Evolutionary conservation across 108 stramenopile genomes (phyloP), one percentile per base, ranked within the genome.

Genomic region (Mediolabrus comicus): DNA sequence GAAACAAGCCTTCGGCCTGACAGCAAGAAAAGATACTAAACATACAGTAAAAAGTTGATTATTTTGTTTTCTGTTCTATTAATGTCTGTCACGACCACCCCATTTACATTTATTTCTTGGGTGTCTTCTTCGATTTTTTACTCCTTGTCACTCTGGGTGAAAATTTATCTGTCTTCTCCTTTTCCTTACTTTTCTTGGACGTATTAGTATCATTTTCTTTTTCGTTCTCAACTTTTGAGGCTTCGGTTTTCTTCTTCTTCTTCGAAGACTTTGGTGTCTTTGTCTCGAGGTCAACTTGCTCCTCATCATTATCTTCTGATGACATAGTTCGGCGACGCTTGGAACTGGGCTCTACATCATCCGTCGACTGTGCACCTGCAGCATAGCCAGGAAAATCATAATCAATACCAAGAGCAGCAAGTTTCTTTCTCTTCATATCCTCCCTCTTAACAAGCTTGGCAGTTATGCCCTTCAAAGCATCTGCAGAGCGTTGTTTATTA

Each of bases 321-420:
- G 39, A 8, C 31, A 32, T 33, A 22, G 54, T 43, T 14, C 43
- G 43, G 6, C 30, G 65, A 8, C 46, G 46, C 46, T 49, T 49
- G 0, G 46, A 49, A 22, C 22, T 24, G 46, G 46, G 60, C 16
- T 72, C 53, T 33, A 51, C 24, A 39, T 64, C 81, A n/a, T 52
- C 29, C 56, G 55, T 53, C 43, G 55, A 59, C 28, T 41, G 25
- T 9, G 69, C 69, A 59, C 66, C 39, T 9, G 84, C 82, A 27
- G 84, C 82, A 78, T 90, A 94, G 17, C 93, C 93, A 65, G 91
- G 91, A 74, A 92, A 95, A 62, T 95, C 88, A 67, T 89, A 95
- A 29, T 92, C 92, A 66, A 96, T 92, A 7, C 95, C 95, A 80
- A 92, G 62, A 5, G 61, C 86, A 34, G 66, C 69, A 28, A 96